Percentiles rank a stretch among this genome's conserved stretches.
phyloP scores from a whole-genome alignment of 495 filamentous ascomycete species.

The Trichocladium uniseriatum region DNA sequence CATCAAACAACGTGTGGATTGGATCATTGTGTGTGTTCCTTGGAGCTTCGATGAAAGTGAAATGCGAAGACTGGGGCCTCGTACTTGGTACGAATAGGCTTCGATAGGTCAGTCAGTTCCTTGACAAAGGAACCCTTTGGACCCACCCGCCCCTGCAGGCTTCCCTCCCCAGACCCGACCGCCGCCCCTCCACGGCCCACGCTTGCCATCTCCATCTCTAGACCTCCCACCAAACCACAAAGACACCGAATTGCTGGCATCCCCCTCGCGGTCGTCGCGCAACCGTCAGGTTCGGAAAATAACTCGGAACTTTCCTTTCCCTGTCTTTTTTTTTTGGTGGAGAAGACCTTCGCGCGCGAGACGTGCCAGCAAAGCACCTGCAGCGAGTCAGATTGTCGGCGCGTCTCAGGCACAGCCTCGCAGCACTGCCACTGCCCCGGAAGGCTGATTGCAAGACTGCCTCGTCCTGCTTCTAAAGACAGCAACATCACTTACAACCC shows the following conservation, averaged over 20 bases:
- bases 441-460: constrained; percentile 32
- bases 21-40: too few species aligned
- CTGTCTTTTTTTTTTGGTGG: neutral
- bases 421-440: constrained; percentile 28
- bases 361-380: neutral
- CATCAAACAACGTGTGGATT: too few species aligned
- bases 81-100: too few species aligned
- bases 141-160: neutral
- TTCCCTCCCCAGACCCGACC: neutral
- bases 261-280: neutral
- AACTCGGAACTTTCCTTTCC: neutral
- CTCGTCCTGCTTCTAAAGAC: constrained; percentile 32
- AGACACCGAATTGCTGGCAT: neutral
- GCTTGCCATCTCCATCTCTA: neutral
- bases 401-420: constrained; percentile 30
- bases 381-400: constrained; percentile 13
- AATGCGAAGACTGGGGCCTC: too few species aligned
- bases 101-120: too few species aligned
- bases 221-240: too few species aligned
- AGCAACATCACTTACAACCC: constrained; percentile 24
- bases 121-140: neutral
- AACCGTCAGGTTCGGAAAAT: neutral
- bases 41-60: too few species aligned
- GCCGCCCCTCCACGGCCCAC: neutral
- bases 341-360: too few species aligned